Percentiles rank a stretch among this genome's conserved stretches.
Conservation (phyloP, 2,329 filamentous ascomycete species). For the Ceratocystis destructans region DNA sequence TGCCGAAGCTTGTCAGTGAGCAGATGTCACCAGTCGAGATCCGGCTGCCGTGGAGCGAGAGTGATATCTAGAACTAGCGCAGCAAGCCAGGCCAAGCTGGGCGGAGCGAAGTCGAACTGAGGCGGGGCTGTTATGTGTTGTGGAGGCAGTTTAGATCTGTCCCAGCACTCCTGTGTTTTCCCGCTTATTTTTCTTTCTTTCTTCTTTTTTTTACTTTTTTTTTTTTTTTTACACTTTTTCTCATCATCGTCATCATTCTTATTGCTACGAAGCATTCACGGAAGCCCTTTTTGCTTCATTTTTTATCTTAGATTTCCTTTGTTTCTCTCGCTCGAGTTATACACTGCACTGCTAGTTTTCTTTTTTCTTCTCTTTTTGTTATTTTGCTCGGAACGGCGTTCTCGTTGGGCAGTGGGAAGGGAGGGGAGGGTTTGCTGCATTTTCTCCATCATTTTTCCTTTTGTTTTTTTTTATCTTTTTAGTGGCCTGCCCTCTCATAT, state of each 20-base stretch:
- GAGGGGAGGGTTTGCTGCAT: constrained; percentile 1
- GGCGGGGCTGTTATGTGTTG: no score
- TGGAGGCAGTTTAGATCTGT: not conserved
- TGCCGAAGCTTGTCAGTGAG: constrained; percentile 37
- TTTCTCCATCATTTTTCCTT: not conserved
- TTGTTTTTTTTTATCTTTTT: not conserved
- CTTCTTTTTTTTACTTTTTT: not conserved
- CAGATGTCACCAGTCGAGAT: constrained; percentile 41
- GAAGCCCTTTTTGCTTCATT: not conserved
- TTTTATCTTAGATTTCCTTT: constrained; percentile 5
- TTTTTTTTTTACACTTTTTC: not conserved
- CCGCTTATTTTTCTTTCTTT: not conserved
- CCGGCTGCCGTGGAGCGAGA: constrained; percentile 36
- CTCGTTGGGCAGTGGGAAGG: not conserved
- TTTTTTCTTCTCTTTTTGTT: constrained; percentile 3
- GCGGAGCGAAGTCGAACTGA: no score
- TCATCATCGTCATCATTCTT: not conserved
- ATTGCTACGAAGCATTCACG: not conserved
- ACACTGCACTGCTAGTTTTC: not conserved
- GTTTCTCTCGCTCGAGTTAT: not conserved
- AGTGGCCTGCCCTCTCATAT: not conserved
- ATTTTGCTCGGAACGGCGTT: constrained; percentile 4
- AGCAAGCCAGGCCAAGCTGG: not conserved
- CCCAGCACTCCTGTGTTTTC: not conserved
- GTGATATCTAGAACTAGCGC: constrained; percentile 10